A percentile compares a stretch with the other conserved stretches of the same genome.
Conservation (phyloP, 2,329 filamentous ascomycete species). For the Hypoxylon sp. region DNA sequence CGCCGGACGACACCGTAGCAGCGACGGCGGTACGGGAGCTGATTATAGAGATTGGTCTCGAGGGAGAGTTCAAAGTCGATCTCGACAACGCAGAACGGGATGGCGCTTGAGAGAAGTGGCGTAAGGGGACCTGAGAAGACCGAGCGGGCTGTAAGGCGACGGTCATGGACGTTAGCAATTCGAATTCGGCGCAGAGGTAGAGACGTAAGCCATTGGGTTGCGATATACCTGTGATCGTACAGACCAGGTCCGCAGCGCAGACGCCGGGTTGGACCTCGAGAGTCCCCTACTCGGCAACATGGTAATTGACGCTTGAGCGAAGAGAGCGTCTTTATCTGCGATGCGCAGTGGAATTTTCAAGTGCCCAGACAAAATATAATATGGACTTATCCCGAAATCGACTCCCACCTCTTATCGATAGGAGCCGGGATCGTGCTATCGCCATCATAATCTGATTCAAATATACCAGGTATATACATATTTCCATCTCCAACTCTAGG, state of each 20-base stretch:
- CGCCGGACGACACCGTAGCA: slow-evolving; percentile 30
- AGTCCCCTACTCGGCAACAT: slow-evolving; percentile 66
- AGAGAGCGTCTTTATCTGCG: background rate
- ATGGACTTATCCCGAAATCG: too few relatives aligned
- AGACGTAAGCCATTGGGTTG: slow-evolving; percentile 2
- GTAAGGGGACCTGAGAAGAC: slow-evolving; percentile 25
- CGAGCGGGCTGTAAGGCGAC: slow-evolving; percentile 28
- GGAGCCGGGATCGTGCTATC: too few relatives aligned
- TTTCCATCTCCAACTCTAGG: too few relatives aligned
- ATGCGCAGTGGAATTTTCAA: background rate
- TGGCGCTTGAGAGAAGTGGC: slow-evolving; percentile 39
- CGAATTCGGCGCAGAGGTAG: background rate
- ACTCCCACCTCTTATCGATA: too few relatives aligned
- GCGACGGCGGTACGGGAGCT: slow-evolving; percentile 18
- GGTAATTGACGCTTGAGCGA: slow-evolving; percentile 27
- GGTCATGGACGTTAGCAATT: slow-evolving; percentile 25
- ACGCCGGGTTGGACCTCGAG: slow-evolving; percentile 54
- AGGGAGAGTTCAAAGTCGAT: slow-evolving; percentile 17
- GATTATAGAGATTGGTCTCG: slow-evolving; percentile 30
- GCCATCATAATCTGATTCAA: too few relatives aligned
- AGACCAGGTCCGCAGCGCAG: slow-evolving; percentile 48
- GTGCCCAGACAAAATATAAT: background rate
- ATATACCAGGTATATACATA: too few relatives aligned
- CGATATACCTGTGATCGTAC: slow-evolving; percentile 44
- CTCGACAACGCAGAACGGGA: slow-evolving; percentile 32